phyloP scores from a whole-genome alignment of 352 stramenopile species.

The Pythium phragmiticola region DNA sequence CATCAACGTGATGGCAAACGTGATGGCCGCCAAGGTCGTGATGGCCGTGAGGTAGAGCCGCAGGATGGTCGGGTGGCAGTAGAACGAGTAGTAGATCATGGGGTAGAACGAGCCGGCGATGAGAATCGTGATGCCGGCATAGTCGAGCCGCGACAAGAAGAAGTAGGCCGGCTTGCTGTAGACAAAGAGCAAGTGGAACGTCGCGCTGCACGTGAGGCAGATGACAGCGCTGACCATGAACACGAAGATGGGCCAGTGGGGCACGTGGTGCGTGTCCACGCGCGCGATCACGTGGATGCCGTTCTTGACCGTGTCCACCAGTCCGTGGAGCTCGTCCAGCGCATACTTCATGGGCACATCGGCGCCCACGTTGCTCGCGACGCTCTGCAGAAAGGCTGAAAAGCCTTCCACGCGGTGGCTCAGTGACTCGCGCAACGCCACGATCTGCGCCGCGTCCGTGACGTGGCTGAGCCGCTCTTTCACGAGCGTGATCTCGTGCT shows the following conservation, averaged over 20 bases:
- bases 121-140: slow-evolving; percentile 84
- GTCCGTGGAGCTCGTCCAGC: slow-evolving; percentile 66
- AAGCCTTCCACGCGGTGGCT: slow-evolving; percentile 61
- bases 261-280: slow-evolving; percentile 69
- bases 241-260: slow-evolving; percentile 83
- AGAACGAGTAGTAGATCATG: slow-evolving; percentile 90
- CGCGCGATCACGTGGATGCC: slow-evolving; percentile 72
- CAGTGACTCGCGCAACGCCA: slow-evolving; percentile 54
- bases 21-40: slow-evolving; percentile 62
- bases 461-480: slow-evolving; percentile 51
- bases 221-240: slow-evolving; percentile 84
- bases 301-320: slow-evolving; percentile 79
- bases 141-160: slow-evolving; percentile 81
- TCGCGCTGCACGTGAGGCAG: slow-evolving; percentile 78
- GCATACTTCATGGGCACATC: slow-evolving; percentile 76
- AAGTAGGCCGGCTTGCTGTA: slow-evolving; percentile 71
- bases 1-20: slow-evolving; percentile 69
- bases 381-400: slow-evolving; percentile 63
- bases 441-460: slow-evolving; percentile 55
- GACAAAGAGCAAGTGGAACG: slow-evolving; percentile 86
- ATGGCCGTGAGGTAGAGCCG: slow-evolving; percentile 69
- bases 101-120: slow-evolving; percentile 86
- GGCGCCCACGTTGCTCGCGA: slow-evolving; percentile 70
- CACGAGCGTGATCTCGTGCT: slow-evolving; percentile 55
- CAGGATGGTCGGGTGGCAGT: slow-evolving; percentile 69